Base-by-base conservation (phyloP, 2,329 filamentous ascomycete genomes). In the Talaromyces verruculosus region DNA sequence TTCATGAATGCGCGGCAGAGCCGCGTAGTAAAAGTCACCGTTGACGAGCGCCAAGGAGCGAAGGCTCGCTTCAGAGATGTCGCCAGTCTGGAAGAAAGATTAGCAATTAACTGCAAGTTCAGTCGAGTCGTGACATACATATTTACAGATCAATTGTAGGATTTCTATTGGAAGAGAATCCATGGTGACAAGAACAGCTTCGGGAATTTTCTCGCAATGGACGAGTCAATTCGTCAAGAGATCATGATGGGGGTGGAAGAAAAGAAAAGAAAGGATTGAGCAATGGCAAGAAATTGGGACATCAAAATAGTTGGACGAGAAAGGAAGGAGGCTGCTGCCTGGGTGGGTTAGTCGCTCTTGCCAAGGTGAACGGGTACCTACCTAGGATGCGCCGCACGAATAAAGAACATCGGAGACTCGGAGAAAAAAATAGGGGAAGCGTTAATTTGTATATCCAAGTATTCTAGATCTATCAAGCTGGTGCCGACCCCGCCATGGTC, bases 401-500 rank as follows among this genome's bases (percentile, higher is more conserved):
- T 41, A n/a, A 41, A 41, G 39, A n/a, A 41, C 15, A 41, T n/a
- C 39, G 39, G 39, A n/a, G 39, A 41, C 39, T 17, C 39, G 17
- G 17, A 41, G 17, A 41, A 41, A 5, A n/a, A 41, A 41, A n/a
- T 7, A n/a, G 39, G 39, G 15, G 39, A 5, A 41, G 37, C 39
- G 17, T 41, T 41, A 17, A 41, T 41, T 41, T 41, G 39, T n/a
- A 41, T n/a, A n/a, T n/a, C 39, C 39, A 41, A 45, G n/a, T 45
- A 45, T 2, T 45, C 41, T 45, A 45, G 3, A 45, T 45, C 41
- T 47, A 28, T 63, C 47, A 63, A 28, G 33, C 49, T 35, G 62
- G 62, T 1, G 62, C 62, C 3, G 62, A 64, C 25, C 62, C 62
- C 13, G 62, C 62, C 25, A 64, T 35, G 5, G 61, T 25, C 17